Conservation (phyloP, 805 yeast species). For the Saccharomycopsis selenospora region DNA sequence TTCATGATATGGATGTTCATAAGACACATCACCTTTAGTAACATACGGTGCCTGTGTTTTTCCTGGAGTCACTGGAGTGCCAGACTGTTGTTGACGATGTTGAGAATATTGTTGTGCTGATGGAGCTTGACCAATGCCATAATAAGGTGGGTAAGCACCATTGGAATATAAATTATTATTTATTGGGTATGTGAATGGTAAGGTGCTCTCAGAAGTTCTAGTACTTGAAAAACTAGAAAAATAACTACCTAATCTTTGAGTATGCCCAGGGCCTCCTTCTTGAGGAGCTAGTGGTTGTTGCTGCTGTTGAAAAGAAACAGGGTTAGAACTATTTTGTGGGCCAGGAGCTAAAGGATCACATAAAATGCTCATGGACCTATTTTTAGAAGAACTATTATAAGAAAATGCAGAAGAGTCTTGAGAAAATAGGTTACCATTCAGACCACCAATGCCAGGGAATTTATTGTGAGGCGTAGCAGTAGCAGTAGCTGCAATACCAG, state of each 20-base stretch:
- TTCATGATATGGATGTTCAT: no score
- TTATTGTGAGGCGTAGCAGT: neutral
- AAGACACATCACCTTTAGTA: neutral
- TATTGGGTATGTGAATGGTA: conserved; percentile 10
- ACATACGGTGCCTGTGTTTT: neutral
- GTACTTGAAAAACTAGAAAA: conserved; percentile 15
- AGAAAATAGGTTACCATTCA: conserved; percentile 8
- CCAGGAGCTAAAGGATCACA: conserved; percentile 20
- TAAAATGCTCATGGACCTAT: conserved; percentile 17
- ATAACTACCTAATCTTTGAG: conserved; percentile 9
- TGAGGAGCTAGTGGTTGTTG: neutral
- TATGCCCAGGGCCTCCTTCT: neutral
- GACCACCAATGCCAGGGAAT: conserved; percentile 9
- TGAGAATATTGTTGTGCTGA: neutral
- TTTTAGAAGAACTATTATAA: neutral
- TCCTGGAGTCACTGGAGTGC: no score
- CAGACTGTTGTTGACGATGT: neutral
- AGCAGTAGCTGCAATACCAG: no score
- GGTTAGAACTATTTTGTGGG: no score
- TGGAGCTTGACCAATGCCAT: neutral
- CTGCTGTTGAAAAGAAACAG: neutral
- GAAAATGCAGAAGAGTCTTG: conserved; percentile 7
- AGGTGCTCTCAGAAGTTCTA: conserved; percentile 15
- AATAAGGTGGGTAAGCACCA: conserved; percentile 6
- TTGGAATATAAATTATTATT: neutral